phyloP scores from a whole-genome alignment of 2,329 filamentous ascomycete species.

The Fusarium austroafricanum region DNA sequence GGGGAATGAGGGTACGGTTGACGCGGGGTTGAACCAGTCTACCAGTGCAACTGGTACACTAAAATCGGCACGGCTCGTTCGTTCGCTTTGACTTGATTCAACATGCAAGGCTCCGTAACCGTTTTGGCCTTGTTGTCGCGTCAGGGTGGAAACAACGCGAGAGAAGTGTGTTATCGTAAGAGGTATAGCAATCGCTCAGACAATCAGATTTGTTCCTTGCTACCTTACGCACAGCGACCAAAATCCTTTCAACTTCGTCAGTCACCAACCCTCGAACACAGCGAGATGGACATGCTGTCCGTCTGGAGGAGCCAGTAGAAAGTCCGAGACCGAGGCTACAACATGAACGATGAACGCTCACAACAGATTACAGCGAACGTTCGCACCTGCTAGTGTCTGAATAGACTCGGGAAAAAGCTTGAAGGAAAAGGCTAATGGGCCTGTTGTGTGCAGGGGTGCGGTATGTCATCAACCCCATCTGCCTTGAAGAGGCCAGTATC shows the following conservation, averaged over 20 bases:
- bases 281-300: neutral
- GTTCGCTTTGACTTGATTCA: constrained; percentile 13
- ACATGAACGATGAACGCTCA: neutral
- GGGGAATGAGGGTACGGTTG: constrained; percentile 8
- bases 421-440: neutral
- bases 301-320: neutral
- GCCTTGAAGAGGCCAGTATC: constrained; percentile 11
- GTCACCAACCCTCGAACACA: neutral
- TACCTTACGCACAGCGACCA: neutral
- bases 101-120: constrained; percentile 12
- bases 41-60: constrained; percentile 10
- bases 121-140: constrained; percentile 33
- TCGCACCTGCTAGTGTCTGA: constrained; percentile 1
- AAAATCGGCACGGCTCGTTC: constrained; percentile 10
- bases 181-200: constrained; percentile 3
- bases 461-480: constrained; percentile 26
- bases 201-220: neutral
- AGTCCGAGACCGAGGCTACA: neutral
- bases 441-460: constrained; percentile 27
- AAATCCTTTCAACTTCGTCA: neutral
- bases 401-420: constrained; percentile 1
- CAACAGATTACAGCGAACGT: neutral
- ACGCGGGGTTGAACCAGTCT: constrained; percentile 20
- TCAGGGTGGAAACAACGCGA: constrained; percentile 28
- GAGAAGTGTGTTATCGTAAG: constrained; percentile 14